Evolutionary conservation across 306 rosid species (phyloP).

Genomic region (Mimosa pudica): DNA sequence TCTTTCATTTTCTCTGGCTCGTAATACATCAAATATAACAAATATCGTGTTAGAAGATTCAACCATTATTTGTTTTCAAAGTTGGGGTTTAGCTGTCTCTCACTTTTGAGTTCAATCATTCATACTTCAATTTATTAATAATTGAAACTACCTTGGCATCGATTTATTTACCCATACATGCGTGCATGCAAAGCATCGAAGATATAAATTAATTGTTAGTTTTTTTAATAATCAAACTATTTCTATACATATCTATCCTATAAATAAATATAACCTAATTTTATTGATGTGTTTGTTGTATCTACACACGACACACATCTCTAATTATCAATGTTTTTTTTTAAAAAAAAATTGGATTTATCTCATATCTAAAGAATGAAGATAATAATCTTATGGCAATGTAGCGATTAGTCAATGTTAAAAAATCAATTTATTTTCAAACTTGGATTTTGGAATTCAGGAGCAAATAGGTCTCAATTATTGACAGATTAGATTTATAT

Average conservation of each 20-base stretch:
- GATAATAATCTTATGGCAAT: background rate
- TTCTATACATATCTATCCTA: background rate
- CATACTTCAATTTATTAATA: background rate
- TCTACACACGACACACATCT: background rate
- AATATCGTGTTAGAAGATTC: background rate
- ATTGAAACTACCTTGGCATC: background rate
- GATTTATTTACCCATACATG: background rate
- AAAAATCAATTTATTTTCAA: background rate
- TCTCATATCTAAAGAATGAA: background rate
- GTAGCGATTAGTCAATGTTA: background rate
- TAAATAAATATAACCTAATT: background rate
- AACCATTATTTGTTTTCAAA: background rate
- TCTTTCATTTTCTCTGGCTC: background rate
- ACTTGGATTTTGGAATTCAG: background rate
- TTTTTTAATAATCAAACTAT: background rate
- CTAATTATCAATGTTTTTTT: background rate
- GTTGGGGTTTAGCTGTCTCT: background rate
- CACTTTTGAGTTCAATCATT: constrained; percentile 11
- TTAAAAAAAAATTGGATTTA: background rate
- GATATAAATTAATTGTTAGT: no score
- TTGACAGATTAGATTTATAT: constrained; percentile 2
- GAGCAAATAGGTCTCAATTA: background rate
- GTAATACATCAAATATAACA: background rate
- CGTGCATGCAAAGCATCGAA: background rate
- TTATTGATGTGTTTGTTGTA: background rate